Conservation (phyloP, 2,329 filamentous ascomycete genomes). For the Penicillium sp. region DNA sequence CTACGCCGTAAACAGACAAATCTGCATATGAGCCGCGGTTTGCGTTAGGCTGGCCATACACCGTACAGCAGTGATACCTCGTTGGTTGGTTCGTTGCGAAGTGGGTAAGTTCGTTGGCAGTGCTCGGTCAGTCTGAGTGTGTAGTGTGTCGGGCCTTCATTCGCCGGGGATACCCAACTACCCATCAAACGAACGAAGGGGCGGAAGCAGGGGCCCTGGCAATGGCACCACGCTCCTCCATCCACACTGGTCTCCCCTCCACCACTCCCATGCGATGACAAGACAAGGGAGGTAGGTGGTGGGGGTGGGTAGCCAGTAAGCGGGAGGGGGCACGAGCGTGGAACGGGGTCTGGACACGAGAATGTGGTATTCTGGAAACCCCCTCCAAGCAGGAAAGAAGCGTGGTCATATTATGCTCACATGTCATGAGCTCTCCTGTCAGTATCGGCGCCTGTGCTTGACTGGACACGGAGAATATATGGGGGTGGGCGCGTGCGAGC, state of each 20-base stretch:
- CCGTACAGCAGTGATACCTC: background rate
- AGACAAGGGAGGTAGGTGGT: background rate
- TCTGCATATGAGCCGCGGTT: background rate
- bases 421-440: background rate
- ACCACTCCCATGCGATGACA: background rate
- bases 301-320: constrained; percentile 17
- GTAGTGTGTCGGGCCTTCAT: constrained; percentile 21
- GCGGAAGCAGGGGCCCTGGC: background rate
- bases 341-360: constrained; percentile 25
- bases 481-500: background rate
- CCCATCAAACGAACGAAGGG: background rate
- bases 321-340: constrained; percentile 12
- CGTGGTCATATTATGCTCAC: background rate
- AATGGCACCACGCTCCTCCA: background rate
- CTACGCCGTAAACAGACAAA: background rate
- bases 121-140: background rate
- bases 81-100: background rate
- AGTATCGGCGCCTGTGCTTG: background rate
- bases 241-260: background rate
- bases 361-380: constrained; percentile 4
- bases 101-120: constrained; percentile 1
- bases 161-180: constrained; percentile 13
- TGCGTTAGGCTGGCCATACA: background rate
- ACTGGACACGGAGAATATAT: background rate
- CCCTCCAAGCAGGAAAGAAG: too few relatives aligned